Conservation (phyloP, 306 rosid genomes). For the Oxytropis ochrocephala region DNA sequence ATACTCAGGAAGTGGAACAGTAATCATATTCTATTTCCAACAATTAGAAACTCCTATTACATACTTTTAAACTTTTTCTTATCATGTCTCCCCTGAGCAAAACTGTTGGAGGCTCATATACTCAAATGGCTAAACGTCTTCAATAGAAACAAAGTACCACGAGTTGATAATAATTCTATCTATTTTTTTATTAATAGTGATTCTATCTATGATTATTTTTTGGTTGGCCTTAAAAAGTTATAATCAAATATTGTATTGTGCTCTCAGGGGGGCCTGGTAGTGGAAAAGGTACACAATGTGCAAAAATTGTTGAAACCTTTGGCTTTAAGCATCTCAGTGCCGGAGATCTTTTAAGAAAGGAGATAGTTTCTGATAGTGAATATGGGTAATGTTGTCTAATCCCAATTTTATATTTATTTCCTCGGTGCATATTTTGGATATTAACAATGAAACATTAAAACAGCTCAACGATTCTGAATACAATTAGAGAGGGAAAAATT, state of each 20-base stretch:
- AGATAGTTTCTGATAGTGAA: constrained; percentile 55
- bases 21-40: too few relatives aligned
- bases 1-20: too few relatives aligned
- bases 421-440: not conserved
- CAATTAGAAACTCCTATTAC: not conserved
- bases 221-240: constrained; percentile 1
- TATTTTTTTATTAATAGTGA: not conserved
- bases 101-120: not conserved
- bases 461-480: constrained; percentile 71
- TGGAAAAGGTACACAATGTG: constrained; percentile 96
- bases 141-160: not conserved
- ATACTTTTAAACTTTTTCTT: not conserved
- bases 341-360: constrained; percentile 90
- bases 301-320: constrained; percentile 66
- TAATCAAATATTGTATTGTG: not conserved
- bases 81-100: not conserved
- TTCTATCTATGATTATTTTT: not conserved
- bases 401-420: constrained; percentile 12
- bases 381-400: constrained; percentile 52
- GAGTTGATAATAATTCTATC: not conserved
- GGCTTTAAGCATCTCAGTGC: constrained; percentile 94
- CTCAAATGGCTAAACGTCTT: not conserved
- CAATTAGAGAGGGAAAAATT: constrained; percentile 75
- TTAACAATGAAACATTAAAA: constrained; percentile 28
- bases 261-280: constrained; percentile 91